These are phyloP conservation scores for Lasiodiplodia citricola DNA, from an alignment of 2,329 filamentous ascomycete genomes.

Conservation along the genomic window DNA sequence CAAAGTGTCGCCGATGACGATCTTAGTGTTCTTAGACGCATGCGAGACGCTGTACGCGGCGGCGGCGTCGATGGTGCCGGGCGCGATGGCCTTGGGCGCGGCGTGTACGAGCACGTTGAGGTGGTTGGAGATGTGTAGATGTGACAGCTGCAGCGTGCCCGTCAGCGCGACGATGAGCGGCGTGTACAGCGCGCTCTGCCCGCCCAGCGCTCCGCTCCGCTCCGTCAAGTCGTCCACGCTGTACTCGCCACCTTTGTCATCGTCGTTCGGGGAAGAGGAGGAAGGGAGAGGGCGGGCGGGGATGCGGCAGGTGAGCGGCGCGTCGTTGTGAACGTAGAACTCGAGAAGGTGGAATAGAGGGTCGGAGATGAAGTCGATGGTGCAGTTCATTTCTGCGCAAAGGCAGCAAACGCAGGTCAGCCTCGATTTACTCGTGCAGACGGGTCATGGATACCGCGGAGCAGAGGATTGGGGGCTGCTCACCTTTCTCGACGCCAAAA, in stretches of 20 bases:
- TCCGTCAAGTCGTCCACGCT: conserved; percentile 43
- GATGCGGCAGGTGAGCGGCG: conserved; percentile 87
- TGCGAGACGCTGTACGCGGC: conserved; percentile 85
- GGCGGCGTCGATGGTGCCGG: conserved; percentile 83
- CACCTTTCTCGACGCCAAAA: conserved; percentile 75
- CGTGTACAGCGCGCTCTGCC: conserved; percentile 61
- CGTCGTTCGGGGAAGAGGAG: conserved; percentile 23
- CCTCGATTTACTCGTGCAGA: neutral
- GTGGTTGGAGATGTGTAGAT: conserved; percentile 87
- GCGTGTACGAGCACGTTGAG: conserved; percentile 86
- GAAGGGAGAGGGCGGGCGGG: conserved; percentile 72
- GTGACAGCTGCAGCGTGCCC: conserved; percentile 84
- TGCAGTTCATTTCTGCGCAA: conserved; percentile 77
- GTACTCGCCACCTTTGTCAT: conserved; percentile 34
- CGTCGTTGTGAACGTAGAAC: conserved; percentile 98
- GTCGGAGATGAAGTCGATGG: conserved; percentile 76
- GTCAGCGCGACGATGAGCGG: conserved; percentile 88
- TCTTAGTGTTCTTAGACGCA: conserved; percentile 59
- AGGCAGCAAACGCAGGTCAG: neutral
- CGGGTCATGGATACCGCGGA: neutral
- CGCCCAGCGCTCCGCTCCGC: conserved; percentile 43
- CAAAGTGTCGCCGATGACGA: conserved; percentile 87
- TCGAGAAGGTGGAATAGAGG: conserved; percentile 88
- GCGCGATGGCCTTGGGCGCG: conserved; percentile 57
- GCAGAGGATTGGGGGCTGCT: neutral